These are phyloP conservation scores for Asterochloris erici DNA, from an alignment of 139 green algal genomes.

Conservation along the genomic window DNA sequence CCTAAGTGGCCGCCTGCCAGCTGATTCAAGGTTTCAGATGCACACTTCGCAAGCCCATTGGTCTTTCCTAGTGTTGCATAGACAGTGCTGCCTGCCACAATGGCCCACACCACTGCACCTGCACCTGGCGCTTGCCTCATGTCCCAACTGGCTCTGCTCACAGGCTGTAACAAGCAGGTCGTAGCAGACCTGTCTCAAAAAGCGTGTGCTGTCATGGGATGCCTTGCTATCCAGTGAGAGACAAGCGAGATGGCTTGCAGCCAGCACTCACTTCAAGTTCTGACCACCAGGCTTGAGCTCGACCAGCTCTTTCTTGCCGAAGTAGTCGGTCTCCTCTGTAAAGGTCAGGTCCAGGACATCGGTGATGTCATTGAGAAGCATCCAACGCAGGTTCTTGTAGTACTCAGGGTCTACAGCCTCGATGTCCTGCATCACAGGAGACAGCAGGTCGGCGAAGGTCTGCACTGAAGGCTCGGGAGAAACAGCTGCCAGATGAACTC, in stretches of 20 bases:
- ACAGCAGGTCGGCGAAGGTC: too few species aligned
- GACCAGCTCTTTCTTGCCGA: slow-evolving; percentile 73
- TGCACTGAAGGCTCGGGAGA: too few species aligned
- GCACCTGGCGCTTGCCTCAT: background rate
- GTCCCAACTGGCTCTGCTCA: background rate
- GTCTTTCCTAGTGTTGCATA: too few species aligned
- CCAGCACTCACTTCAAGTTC: slow-evolving; percentile 40
- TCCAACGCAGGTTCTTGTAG: slow-evolving; percentile 90
- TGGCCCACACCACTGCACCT: too few species aligned
- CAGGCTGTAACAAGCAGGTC: too few species aligned
- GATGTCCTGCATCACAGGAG: slow-evolving; percentile 65
- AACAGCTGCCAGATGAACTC: too few species aligned
- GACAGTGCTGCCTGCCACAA: too few species aligned
- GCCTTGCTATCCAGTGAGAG: background rate
- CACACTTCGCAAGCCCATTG: too few species aligned
- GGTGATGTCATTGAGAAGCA: slow-evolving; percentile 92
- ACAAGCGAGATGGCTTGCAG: background rate
- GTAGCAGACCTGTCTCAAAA: background rate
- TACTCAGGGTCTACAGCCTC: slow-evolving; percentile 96
- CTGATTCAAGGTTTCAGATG: too few species aligned
- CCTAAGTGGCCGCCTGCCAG: too few species aligned
- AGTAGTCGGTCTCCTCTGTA: slow-evolving; percentile 88
- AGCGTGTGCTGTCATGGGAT: background rate
- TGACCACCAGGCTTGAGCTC: slow-evolving; percentile 82
- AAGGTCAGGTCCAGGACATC: slow-evolving; percentile 95